Percentiles rank a stretch among this genome's conserved stretches.
These are phyloP conservation scores for Eutrema salsugineum DNA, from an alignment of 441 rosid genomes.

Conservation along the genomic window DNA sequence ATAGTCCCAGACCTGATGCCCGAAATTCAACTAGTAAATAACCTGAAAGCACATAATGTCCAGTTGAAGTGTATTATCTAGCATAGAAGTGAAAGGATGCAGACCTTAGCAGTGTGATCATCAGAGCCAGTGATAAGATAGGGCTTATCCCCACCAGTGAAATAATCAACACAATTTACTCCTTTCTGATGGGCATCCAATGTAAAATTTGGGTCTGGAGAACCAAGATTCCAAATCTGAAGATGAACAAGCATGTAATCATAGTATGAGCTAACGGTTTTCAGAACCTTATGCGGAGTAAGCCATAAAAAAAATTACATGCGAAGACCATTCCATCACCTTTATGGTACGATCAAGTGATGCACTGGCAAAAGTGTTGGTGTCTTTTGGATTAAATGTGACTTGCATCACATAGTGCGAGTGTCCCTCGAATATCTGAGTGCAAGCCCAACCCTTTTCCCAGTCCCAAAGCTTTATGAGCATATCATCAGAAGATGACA, in stretches of 20 bases:
- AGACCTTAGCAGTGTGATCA: conserved; percentile 69
- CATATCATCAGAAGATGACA: conserved; percentile 91
- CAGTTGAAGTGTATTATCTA: neutral
- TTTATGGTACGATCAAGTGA: conserved; percentile 83
- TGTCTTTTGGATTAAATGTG: conserved; percentile 74
- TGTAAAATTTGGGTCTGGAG: conserved; percentile 48
- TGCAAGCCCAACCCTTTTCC: conserved; percentile 83
- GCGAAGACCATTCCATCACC: conserved; percentile 36
- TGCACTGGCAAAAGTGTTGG: conserved; percentile 73
- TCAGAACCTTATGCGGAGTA: neutral
- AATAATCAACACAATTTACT: conserved; percentile 58
- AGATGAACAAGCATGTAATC: neutral
- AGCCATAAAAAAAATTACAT: conserved; percentile 1
- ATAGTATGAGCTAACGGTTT: neutral
- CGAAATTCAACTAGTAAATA: conserved; percentile 12
- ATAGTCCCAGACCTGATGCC: conserved; percentile 76
- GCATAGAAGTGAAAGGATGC: neutral
- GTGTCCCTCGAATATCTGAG: conserved; percentile 77
- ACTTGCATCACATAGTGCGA: conserved; percentile 91
- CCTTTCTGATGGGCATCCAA: conserved; percentile 68
- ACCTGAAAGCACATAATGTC: conserved; percentile 7
- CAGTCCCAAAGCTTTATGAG: conserved; percentile 91
- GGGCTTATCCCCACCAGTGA: conserved; percentile 40
- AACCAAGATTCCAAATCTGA: conserved; percentile 71
- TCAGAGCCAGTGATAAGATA: conserved; percentile 68